These are phyloP conservation scores for Mycena vitilis DNA, from an alignment of 768 basidiomycete species.

Conservation along the genomic window DNA sequence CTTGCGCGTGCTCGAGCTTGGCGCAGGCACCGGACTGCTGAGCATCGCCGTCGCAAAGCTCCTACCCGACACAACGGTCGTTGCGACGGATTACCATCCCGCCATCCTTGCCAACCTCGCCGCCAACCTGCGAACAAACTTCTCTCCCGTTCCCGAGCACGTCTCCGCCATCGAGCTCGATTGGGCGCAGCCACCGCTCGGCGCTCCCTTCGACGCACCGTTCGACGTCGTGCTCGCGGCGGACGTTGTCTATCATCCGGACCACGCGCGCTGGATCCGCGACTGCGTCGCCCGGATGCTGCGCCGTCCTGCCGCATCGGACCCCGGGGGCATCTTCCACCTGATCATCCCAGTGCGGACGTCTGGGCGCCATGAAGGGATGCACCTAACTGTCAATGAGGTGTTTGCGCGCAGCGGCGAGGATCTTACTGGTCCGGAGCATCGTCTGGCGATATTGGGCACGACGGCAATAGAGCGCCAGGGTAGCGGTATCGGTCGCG, in stretches of 20 bases:
- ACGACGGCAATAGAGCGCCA: conserved; percentile 60
- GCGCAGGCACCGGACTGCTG: conserved; percentile 87
- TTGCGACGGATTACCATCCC: conserved; percentile 85
- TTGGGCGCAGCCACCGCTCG: conserved; percentile 64
- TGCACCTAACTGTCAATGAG: conserved; percentile 65
- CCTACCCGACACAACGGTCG: conserved; percentile 51
- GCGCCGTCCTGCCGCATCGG: conserved; percentile 39
- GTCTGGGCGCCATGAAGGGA: conserved; percentile 70
- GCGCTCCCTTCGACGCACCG: conserved; percentile 43
- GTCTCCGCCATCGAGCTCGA: conserved; percentile 67
- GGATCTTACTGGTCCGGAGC: conserved; percentile 14
- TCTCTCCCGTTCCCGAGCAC: conserved; percentile 38
- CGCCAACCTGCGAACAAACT: conserved; percentile 69
- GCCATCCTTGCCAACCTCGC: conserved; percentile 78
- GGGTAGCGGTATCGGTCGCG: conserved; percentile 66
- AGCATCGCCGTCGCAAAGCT: conserved; percentile 73
- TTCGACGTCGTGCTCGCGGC: conserved; percentile 84
- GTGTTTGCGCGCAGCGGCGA: conserved; percentile 54
- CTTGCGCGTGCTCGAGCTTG: conserved; percentile 78
- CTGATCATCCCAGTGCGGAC: conserved; percentile 78
- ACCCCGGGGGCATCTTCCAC: conserved; percentile 69
- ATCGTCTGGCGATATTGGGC: conserved; percentile 59
- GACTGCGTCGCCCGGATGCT: conserved; percentile 68
- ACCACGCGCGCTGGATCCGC: conserved; percentile 78
- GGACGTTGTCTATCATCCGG: conserved; percentile 81